A percentile compares a stretch with the other conserved stretches of the same genome.
Conservation (phyloP, 2,329 filamentous ascomycete species). For the Epichloe brachyelytri region DNA sequence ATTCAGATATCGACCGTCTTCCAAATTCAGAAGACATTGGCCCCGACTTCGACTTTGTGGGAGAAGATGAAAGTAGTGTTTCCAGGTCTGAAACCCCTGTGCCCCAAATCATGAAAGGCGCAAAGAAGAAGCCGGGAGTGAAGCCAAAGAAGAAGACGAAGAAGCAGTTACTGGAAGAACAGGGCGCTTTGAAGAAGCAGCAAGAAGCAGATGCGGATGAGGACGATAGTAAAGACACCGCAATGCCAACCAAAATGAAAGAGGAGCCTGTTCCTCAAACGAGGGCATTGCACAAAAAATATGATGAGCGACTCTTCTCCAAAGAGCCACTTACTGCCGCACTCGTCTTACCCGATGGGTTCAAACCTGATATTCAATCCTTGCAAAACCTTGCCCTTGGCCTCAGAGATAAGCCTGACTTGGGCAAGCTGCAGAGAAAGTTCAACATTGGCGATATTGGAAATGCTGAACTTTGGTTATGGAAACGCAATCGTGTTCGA, state of each 20-base stretch:
- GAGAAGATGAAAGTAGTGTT: conserved; percentile 27
- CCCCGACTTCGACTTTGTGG: conserved; percentile 31
- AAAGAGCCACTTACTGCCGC: conserved; percentile 32
- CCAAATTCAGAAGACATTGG: conserved; percentile 37
- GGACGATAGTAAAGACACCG: conserved; percentile 28
- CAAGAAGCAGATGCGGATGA: conserved; percentile 32
- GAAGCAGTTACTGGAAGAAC: conserved; percentile 61
- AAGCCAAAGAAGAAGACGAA: conserved; percentile 66
- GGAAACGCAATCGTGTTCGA: conserved; percentile 41
- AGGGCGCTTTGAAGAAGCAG: conserved; percentile 45
- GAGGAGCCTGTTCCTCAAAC: conserved; percentile 10
- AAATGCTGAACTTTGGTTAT: conserved; percentile 42
- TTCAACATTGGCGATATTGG: conserved; percentile 31
- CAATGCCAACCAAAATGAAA: conserved; percentile 19
- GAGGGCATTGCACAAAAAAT: conserved; percentile 36
- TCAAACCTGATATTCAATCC: conserved; percentile 31
- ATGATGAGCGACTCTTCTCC: conserved; percentile 35
- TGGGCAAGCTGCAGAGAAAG: conserved; percentile 34
- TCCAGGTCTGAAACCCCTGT: conserved; percentile 35
- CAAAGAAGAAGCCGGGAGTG: conserved; percentile 37
- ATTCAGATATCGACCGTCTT: conserved; percentile 33
- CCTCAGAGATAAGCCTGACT: conserved; percentile 34
- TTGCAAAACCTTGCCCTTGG: conserved; percentile 32
- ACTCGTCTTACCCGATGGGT: conserved; percentile 30
- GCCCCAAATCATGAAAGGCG: conserved; percentile 28